Evolutionary conservation across 345 rosid species (phyloP), one percentile per base, ranked within the genome.

Genomic region (Gossypium raimondii): DNA sequence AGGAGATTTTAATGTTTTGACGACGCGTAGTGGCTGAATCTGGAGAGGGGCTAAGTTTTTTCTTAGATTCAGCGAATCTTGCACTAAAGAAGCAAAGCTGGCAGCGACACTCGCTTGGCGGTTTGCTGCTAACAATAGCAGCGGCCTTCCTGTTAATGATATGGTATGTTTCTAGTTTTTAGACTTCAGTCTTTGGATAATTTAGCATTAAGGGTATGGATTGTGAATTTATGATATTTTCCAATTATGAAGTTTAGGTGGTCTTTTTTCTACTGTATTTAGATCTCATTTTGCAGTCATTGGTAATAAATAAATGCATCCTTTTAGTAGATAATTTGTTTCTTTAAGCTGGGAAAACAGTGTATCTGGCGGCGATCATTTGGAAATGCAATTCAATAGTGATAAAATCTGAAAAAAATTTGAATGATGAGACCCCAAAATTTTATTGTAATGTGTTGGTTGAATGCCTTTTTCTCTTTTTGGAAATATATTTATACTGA

Each of bases 21-120:
- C 82, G 45, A 81, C 70, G 72, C 63, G 12, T 53, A 44, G 56
- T 51, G 64, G 61, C 78, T 85, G 86, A 96, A 93, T 93, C 97
- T 85, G 89, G 86, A 73, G 82, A 80, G 81, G 82, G 85, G 78
- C 53, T 47, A 59, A 84, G 73, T 72, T 78, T 79, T 34, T 77
- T 76, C 67, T 78, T 75, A 47, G 44, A 63, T 74, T 63, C 69
- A 72, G 82, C 45, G 10, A 74, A 77, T 86, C 78, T 80, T 85
- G 80, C 78, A 86, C 81, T 78, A 34, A 83, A 82, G 81, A 81
- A 59, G 75, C 50, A 44, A 83, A 83, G 75, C 63, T 96, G 99
- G 89, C 98, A 65, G 85, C 95, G 16, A 76, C 98, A 72, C 82
- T 96, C 67, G 88, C 90, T 83, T 95, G 99, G 99, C 88, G 97